phyloP scores from a whole-genome alignment of 2,329 filamentous ascomycete species.

The Xylariales sp. region DNA sequence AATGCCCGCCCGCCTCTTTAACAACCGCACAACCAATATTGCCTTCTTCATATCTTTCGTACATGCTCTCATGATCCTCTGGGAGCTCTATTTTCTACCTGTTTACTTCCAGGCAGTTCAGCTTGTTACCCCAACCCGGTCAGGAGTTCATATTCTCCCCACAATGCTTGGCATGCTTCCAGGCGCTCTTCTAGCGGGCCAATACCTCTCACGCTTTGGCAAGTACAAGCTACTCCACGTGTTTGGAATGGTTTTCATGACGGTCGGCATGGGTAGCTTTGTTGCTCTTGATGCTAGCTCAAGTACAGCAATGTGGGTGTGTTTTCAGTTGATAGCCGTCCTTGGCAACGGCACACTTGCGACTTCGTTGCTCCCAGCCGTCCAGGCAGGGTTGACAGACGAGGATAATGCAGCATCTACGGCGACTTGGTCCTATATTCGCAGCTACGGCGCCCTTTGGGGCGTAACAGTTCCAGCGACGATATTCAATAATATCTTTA shows the following conservation, averaged over 20 bases:
- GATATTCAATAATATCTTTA: background rate
- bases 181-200: background rate
- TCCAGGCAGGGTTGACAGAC: background rate
- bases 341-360: constrained; percentile 6
- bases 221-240: background rate
- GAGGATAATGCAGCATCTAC: background rate
- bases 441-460: background rate
- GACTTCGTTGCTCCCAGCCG: background rate
- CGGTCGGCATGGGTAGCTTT: background rate
- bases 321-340: background rate
- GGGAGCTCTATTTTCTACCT: constrained; percentile 35
- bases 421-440: background rate
- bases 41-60: constrained; percentile 28
- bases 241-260: background rate
- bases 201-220: background rate
- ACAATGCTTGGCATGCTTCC: constrained; percentile 4
- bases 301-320: constrained; percentile 1
- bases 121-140: constrained; percentile 18
- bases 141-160: constrained; percentile 24
- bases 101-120: constrained; percentile 41
- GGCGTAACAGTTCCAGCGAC: background rate
- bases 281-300: background rate
- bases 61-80: constrained; percentile 27
- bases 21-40: constrained; percentile 29
- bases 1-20: constrained; percentile 37